Evolutionary conservation across 306 rosid species (phyloP), one percentile per base, ranked within the genome.

Genomic region (Prunus campanulata): DNA sequence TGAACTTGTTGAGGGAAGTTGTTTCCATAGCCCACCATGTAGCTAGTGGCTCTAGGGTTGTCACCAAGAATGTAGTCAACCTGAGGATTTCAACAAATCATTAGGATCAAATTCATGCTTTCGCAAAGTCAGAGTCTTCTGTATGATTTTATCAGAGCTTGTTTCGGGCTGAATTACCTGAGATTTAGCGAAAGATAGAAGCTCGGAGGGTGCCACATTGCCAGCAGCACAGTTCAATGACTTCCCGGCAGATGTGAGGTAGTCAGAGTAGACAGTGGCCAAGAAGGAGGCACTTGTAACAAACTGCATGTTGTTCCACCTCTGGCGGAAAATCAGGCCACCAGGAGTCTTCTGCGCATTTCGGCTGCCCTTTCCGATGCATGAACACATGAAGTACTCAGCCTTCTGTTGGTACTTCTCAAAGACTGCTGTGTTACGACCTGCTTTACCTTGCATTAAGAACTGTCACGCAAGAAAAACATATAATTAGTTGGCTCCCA

Each of bases 231-330:
- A 95, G 55, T 82, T 83, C 82, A 95, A 20, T 68, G 51, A 24
- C 57, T 32, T 79, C 10, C 85, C 60, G 8, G 93, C 83, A 54
- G 99, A 88, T 20, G 90, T 50, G 52, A 95, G 89, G 78, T 95
- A 95, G 78, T 95, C 99, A 24, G 97, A 89, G 85, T 95, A 95
- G 57, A 95, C 97, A 0, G 97, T 84, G 64, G 96, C 82, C 62
- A 95, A 69, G 76, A 95, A 95, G 19, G 99, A 86, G 22, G 99
- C 87, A 69, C 96, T 87, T 4, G 97, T 92, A 35, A 89, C 97
- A 70, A 92, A 92, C 80, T 95, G 99, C 97, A 95, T 64, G 87
- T 92, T 92, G 84, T 95, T 95, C 99, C 99, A 95, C 71, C 96
- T 86, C 77, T 92, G 97, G 11, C 96, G 88, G 87, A 79, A 91